Base-by-base conservation (phyloP, 352 stramenopile species). In the Globisporangium takayamanum region DNA sequence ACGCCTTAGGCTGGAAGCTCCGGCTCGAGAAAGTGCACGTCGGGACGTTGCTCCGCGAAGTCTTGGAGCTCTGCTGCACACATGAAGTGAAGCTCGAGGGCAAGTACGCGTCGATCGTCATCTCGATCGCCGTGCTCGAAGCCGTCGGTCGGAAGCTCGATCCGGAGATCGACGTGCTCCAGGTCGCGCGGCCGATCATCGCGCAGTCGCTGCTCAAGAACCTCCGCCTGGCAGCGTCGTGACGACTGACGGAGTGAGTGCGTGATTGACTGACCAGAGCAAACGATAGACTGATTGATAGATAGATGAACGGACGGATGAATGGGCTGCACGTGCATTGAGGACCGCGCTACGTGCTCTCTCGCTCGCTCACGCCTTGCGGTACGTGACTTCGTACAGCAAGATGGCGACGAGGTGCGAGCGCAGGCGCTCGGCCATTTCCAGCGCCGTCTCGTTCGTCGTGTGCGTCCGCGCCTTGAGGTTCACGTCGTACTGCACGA, bases 61-160 rank as follows among this genome's bases (percentile, higher is more conserved):
- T 94, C 41, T 78, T 94, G 64, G 92, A 96, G 66, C 76, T 98
- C 22, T 97, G 92, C 50, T 97, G 93, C 63, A 76, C 70, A 5
- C 84, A 98, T 60, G 79, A 96, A 59, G 95, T 98, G 7, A 94
- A 97, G 62, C 74, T 98, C 20, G 92, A 98, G 65, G 82, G 89
- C 47, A 92, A 95, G 30, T 98, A 98, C 64, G 84, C 97, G 45
- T 97, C 95, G 55, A 95, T 97, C 52, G 89, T 96, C 20, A 81
- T 98, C 45, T 96, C 92, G 6, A 95, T 98, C 57, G 94, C 93
- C 46, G 95, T 98, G 53, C 85, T 98, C 49, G 94, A 98, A 65
- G 92, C 89, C 16, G 80, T 98, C 36, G 93, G 90, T 0, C 75
- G 84, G 11, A 82, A 92, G 33, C 66, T 98, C 8, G 87, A 98